phyloP scores from a whole-genome alignment of 2,329 filamentous ascomycete species.

The Epichloe coenophiala region DNA sequence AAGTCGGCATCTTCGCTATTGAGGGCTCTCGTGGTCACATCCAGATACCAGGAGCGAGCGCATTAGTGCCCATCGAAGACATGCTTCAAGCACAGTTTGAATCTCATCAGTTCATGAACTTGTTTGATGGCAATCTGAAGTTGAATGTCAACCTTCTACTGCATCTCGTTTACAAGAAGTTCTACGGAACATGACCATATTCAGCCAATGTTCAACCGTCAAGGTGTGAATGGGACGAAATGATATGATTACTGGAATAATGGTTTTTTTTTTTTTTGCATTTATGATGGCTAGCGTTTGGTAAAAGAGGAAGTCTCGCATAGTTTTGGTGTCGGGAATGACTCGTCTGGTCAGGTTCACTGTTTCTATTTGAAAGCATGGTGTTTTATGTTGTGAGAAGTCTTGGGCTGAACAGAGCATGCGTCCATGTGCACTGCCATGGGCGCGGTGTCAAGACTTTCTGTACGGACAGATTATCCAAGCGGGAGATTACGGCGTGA shows the following conservation, averaged over 20 bases:
- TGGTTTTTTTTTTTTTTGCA: background rate
- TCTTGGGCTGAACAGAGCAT: background rate
- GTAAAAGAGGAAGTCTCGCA: conserved; percentile 1
- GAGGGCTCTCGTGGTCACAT: conserved; percentile 86
- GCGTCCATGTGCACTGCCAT: background rate
- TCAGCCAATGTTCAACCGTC: no score
- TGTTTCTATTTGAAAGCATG: background rate
- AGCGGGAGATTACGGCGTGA: background rate
- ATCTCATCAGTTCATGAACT: conserved; percentile 86
- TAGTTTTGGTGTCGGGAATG: conserved; percentile 1
- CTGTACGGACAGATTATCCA: background rate
- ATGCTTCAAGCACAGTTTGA: conserved; percentile 94
- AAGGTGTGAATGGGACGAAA: background rate
- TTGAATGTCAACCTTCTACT: conserved; percentile 94
- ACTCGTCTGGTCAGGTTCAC: background rate
- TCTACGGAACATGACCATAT: conserved; percentile 52
- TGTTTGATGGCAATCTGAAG: conserved; percentile 75
- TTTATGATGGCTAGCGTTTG: background rate
- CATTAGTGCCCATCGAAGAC: conserved; percentile 80
- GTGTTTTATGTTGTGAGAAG: background rate
- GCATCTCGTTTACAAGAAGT: conserved; percentile 98
- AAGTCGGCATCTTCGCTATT: conserved; percentile 85
- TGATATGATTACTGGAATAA: background rate
- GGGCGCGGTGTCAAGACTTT: background rate
- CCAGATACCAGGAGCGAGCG: conserved; percentile 88